Base-by-base conservation (phyloP, 2,329 filamentous ascomycete genomes). In the Aspergillus nomiae region DNA sequence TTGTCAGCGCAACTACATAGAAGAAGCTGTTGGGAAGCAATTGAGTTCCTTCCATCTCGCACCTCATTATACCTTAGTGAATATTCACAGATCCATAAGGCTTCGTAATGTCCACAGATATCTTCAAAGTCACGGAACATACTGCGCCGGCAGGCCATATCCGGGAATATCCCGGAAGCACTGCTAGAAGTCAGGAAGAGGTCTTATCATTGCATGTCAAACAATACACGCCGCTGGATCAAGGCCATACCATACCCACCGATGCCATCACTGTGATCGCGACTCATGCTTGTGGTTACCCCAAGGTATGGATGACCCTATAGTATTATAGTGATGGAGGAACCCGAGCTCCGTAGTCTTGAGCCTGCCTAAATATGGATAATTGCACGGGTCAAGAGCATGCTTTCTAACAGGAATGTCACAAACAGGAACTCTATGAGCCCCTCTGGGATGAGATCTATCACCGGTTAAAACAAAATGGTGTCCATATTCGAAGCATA, bases 371-470 rank as follows among this genome's bases (percentile, higher is more conserved):
- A n/a, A 28, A 16, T 7, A 16, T 48, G 28, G 45, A 3, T 14
- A 14, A 26, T 6, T 12, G 14, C 45, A 28, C 4, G 1, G 11
- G 24, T 11, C 1, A 8, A 28, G 24, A 53, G 14, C 24, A 30
- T 32, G 14, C n/a, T 4, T 8, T 5, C n/a, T 55, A 36, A 41
- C 3, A 36, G 7, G 2, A 26, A 7, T 4, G 1, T 26, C 30
- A 12, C 32, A 26, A 26, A 26, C 14, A 63, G 62, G 62, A 66
- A 43, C 21, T 66, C 7, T 67, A 67, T 45, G 63, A 67, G 62
- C 65, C 65, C 6, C 59, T 63, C 3, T 63, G 61, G 61, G 61
- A 57, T 26, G 61, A 63, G 11, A 36, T 63, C 16, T 46, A 28
- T 4, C 28, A 34, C 4, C 28, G 28, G 2, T 48, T 36, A 7